Evolutionary conservation across 2,329 filamentous ascomycete genomes (phyloP), one percentile per base, ranked within the genome.

Genomic region (Cladosporium velox): DNA sequence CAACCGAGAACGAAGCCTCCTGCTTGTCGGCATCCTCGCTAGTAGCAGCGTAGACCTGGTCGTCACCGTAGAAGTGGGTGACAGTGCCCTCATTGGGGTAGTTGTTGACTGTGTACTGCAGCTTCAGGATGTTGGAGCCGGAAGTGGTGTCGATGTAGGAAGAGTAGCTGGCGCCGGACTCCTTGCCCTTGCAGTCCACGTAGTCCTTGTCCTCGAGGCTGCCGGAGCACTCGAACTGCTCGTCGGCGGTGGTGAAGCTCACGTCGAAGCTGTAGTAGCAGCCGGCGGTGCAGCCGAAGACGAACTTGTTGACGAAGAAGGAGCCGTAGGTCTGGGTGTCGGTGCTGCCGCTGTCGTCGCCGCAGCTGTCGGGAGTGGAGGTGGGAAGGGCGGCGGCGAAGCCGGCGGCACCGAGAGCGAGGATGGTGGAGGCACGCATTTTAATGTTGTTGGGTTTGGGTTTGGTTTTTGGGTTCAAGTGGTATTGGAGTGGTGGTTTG

Each of bases 231-330:
- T 68, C 41, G n/a, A 66, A 69, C 18, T 55, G 52, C 66, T 71
- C 66, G 66, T 70, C 67, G 32, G 59, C n/a, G 24, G 47, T 38
- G 8, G 35, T 52, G 61, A 72, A 64, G 26, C 64, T 28, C 15
- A 72, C 67, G 61, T 71, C 65, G 69, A 73, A 72, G 62, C 47
- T 62, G 60, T 64, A 73, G 68, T 63, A 14, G 67, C 72, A 73
- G 65, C 66, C 66, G 51, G 24, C 58, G 24, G 70, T 69, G 67
- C 72, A 73, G 65, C 72, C 71, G 66, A 67, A 73, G 68, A 68
- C 41, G 69, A 72, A 73, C 52, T 73, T 68, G 54, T 67, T 66
- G 44, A 73, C 63, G 55, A 41, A n/a, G 70, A 72, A 73, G 11
- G 15, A 18, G 57, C 57, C 57, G 6, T 64, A n/a, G 34, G 44